Evolutionary conservation across 1,139 yeast genomes (phyloP).

Genomic region (Yamadazyma triangularis): DNA sequence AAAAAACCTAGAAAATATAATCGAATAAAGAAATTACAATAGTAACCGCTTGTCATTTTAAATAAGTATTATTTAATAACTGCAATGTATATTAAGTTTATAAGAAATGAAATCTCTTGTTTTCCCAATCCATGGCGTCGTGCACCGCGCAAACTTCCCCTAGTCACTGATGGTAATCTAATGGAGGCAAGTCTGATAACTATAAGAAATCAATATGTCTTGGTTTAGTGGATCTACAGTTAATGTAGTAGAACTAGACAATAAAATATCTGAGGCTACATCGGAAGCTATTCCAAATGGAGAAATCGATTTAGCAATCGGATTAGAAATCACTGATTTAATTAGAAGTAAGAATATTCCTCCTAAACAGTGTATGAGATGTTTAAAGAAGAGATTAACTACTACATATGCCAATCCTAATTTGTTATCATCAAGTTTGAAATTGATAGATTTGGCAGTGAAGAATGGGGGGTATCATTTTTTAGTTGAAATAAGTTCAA

Average conservation of each 20-base stretch:
- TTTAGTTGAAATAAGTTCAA: slow-evolving; percentile 69
- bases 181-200: not conserved
- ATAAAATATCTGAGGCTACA: slow-evolving; percentile 71
- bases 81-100: not conserved
- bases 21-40: too few relatives aligned
- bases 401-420: slow-evolving; percentile 66
- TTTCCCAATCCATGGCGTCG: not conserved
- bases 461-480: slow-evolving; percentile 93
- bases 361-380: slow-evolving; percentile 80
- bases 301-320: slow-evolving; percentile 74
- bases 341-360: slow-evolving; percentile 82
- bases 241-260: slow-evolving; percentile 52
- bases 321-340: slow-evolving; percentile 83
- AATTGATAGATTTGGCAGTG: slow-evolving; percentile 78
- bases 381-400: slow-evolving; percentile 69
- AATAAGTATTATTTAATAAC: not conserved
- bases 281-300: slow-evolving; percentile 90
- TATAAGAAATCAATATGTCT: slow-evolving; percentile 35
- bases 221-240: slow-evolving; percentile 52
- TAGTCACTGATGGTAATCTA: too few relatives aligned
- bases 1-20: too few relatives aligned
- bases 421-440: slow-evolving; percentile 67
- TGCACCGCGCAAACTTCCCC: too few relatives aligned
- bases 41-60: too few relatives aligned
- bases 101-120: not conserved